These are phyloP conservation scores for Vicia sativa DNA, from an alignment of 306 rosid species.

Conservation along the genomic window DNA sequence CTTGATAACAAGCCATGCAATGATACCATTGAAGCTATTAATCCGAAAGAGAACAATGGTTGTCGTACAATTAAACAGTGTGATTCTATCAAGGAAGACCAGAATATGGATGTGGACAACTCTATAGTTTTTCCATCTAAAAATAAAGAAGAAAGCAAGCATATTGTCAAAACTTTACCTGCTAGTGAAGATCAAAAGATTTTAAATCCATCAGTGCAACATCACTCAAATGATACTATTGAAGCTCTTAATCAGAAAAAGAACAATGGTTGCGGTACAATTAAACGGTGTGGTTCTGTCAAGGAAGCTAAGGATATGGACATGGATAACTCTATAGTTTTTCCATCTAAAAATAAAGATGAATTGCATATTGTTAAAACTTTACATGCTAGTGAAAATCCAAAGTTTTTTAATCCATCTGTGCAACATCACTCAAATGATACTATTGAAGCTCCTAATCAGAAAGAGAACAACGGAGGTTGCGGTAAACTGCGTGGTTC, in stretches of 20 bases:
- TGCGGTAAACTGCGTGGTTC: slow-evolving; percentile 23
- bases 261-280: not conserved
- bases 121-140: no score
- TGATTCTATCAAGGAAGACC: not conserved
- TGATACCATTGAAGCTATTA: slow-evolving; percentile 20
- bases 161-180: slow-evolving; percentile 34
- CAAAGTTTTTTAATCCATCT: no score
- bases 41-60: not conserved
- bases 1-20: slow-evolving; percentile 26
- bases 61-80: not conserved
- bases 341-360: no score
- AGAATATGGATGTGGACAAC: not conserved
- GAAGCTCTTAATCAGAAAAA: not conserved
- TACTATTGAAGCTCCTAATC: slow-evolving; percentile 37
- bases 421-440: not conserved
- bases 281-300: not conserved
- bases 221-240: not conserved
- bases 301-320: not conserved
- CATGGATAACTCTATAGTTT: no score
- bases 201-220: slow-evolving; percentile 26
- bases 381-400: no score
- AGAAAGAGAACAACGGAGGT: slow-evolving; percentile 39
- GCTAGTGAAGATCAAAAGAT: slow-evolving; percentile 40
- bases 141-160: slow-evolving; percentile 22
- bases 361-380: no score